A percentile compares a stretch with the other conserved stretches of the same genome.
Evolutionary conservation across 1,284 basidiomycete species (phyloP).

Genomic region (Butyriboletus pseudospeciosus): DNA sequence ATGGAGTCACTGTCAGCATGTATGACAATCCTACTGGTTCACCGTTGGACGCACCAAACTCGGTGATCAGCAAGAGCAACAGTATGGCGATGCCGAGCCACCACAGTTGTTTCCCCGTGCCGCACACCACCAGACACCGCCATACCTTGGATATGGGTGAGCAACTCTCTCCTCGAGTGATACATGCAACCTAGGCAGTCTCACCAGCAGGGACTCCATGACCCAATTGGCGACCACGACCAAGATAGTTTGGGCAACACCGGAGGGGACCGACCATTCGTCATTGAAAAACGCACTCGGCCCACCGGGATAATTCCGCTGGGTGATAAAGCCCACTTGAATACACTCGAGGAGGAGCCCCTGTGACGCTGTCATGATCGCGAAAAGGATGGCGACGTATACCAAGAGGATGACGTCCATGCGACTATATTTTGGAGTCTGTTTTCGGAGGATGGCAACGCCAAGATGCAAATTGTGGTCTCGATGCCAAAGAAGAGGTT

Average conservation of each 20-base stretch:
- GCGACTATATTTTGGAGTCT: neutral
- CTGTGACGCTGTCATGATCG: conserved; percentile 3
- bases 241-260: conserved; percentile 2
- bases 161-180: neutral
- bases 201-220: conserved; percentile 15
- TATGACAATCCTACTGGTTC: neutral
- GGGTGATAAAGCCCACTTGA: conserved; percentile 11
- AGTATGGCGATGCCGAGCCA: conserved; percentile 2
- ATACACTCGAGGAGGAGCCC: conserved; percentile 5
- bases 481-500: conserved; percentile 10
- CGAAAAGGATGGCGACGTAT: conserved; percentile 6
- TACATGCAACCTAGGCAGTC: neutral
- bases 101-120: conserved; percentile 1
- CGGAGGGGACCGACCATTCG: neutral
- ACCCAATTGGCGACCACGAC: conserved; percentile 13
- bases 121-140: conserved; percentile 13
- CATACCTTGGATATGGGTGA: conserved; percentile 9
- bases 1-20: neutral
- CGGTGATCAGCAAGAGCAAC: neutral
- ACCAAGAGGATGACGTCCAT: neutral
- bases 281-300: conserved; percentile 14
- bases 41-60: conserved; percentile 6
- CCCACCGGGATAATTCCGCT: conserved; percentile 17
- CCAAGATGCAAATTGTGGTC: neutral
- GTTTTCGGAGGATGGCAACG: conserved; percentile 1